Evolutionary conservation across 768 basidiomycete species (phyloP).

Genomic region (Boletales sp.): DNA sequence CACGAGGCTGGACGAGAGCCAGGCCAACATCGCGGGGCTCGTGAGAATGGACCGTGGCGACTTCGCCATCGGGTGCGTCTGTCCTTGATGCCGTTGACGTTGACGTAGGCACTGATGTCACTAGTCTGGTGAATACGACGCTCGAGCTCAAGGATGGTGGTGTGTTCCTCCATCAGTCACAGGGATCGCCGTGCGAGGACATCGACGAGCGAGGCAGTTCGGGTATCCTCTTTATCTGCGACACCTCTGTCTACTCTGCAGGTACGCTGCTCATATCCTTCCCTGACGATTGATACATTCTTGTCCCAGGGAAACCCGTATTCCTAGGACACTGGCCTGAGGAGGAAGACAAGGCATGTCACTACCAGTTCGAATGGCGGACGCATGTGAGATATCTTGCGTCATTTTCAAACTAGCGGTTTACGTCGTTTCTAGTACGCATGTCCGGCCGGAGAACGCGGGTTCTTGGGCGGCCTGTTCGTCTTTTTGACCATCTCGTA

Average conservation of each 20-base stretch:
- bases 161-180: conserved; percentile 53
- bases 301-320: conserved; percentile 39
- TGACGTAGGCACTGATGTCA: no score
- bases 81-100: not conserved
- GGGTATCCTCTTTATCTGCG: conserved; percentile 75
- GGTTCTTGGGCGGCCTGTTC: conserved; percentile 49
- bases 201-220: conserved; percentile 53
- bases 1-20: conserved; percentile 43
- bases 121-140: conserved; percentile 52
- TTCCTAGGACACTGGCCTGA: conserved; percentile 64
- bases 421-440: conserved; percentile 46
- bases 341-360: conserved; percentile 63
- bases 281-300: not conserved
- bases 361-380: conserved; percentile 81
- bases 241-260: conserved; percentile 53
- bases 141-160: conserved; percentile 49
- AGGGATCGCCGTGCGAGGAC: conserved; percentile 64
- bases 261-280: conserved; percentile 29
- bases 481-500: conserved; percentile 58
- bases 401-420: not conserved
- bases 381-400: conserved; percentile 57
- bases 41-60: conserved; percentile 60
- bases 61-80: conserved; percentile 65
- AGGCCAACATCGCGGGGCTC: conserved; percentile 58
- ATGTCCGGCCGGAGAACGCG: conserved; percentile 62